Evolutionary conservation across 2,329 filamentous ascomycete genomes (phyloP).

Genomic region (Ceratocystis destructans): DNA sequence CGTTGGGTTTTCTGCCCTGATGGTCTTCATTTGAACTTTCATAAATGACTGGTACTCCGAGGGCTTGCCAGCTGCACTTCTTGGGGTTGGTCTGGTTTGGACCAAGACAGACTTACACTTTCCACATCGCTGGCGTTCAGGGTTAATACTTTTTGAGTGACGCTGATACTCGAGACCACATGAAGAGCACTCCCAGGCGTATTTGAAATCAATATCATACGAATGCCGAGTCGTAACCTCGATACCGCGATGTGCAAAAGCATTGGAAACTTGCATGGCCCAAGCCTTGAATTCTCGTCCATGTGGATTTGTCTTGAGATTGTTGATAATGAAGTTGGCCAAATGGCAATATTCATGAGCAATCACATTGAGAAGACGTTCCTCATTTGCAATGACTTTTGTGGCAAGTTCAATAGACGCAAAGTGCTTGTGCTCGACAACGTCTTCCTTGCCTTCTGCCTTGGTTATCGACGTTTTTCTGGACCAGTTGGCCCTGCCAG

Average conservation of each 20-base stretch:
- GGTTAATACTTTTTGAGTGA: constrained; percentile 76
- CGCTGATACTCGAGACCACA: constrained; percentile 66
- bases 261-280: constrained; percentile 40
- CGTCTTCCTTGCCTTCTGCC: neutral
- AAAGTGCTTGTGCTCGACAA: constrained; percentile 36
- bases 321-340: constrained; percentile 76
- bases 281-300: constrained; percentile 73
- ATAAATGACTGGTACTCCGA: constrained; percentile 42
- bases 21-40: constrained; percentile 51
- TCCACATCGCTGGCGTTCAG: constrained; percentile 57
- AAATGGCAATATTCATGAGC: constrained; percentile 95
- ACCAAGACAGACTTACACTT: constrained; percentile 55
- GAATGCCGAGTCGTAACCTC: constrained; percentile 78
- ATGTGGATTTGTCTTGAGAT: constrained; percentile 63
- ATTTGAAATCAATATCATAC: constrained; percentile 87
- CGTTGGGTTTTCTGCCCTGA: constrained; percentile 42
- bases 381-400: constrained; percentile 68
- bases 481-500: constrained; percentile 61
- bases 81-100: constrained; percentile 68
- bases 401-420: constrained; percentile 78
- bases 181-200: constrained; percentile 61
- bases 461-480: constrained; percentile 38
- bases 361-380: constrained; percentile 74
- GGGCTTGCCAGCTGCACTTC: constrained; percentile 27
- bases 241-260: constrained; percentile 50